phyloP scores from a whole-genome alignment of 495 filamentous ascomycete genomes.

The Penicillium mononematosum region DNA sequence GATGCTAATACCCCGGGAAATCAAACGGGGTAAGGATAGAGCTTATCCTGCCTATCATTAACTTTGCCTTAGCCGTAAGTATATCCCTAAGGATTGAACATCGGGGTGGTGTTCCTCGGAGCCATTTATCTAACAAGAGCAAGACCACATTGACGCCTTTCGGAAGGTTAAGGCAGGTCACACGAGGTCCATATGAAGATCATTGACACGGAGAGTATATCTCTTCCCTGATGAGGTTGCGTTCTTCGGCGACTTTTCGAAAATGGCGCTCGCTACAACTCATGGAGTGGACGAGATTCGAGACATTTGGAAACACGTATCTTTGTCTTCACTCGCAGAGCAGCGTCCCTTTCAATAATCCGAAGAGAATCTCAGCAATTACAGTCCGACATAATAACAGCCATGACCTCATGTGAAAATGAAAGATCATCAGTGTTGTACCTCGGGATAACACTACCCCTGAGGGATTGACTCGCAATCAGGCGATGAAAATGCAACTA shows the following conservation, averaged over 20 bases:
- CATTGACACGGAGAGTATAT: conserved; percentile 1
- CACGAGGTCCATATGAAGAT: conserved; percentile 1
- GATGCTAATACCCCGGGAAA: conserved; percentile 20
- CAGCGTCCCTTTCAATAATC: not conserved
- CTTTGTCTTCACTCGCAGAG: not conserved
- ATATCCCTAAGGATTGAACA: not conserved
- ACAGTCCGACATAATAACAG: not conserved
- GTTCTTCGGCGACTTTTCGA: conserved; percentile 5
- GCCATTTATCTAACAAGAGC: not conserved
- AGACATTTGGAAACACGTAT: not conserved
- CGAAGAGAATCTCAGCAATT: not conserved
- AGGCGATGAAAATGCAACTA: not conserved
- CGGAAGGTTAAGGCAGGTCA: not conserved
- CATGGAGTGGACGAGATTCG: not conserved
- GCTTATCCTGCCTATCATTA: not conserved
- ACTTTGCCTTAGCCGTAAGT: not conserved
- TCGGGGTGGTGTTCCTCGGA: not conserved
- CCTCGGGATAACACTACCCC: conserved; percentile 1
- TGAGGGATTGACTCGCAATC: not conserved
- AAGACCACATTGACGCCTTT: not conserved
- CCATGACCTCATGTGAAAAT: not conserved
- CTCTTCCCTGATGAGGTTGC: conserved; percentile 1
- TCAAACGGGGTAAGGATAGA: conserved; percentile 6
- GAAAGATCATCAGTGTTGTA: too few relatives aligned
- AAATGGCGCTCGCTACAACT: not conserved